Base-by-base conservation (phyloP, 768 basidiomycete genomes). In the Strobilomyces dryophilus region DNA sequence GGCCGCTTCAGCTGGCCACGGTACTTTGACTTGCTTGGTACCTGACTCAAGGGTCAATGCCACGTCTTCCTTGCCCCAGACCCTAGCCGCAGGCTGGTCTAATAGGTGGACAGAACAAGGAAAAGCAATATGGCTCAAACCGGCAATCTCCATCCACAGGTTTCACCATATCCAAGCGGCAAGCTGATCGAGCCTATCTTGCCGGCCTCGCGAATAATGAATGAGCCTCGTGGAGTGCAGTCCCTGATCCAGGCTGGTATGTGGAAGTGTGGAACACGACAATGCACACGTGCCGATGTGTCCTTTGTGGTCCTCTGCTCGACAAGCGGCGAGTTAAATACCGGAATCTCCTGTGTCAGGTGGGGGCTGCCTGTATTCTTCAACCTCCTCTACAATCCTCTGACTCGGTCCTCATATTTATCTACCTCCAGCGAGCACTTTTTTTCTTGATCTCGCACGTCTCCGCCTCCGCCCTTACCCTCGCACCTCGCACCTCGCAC, bases 301-400 rank as follows among this genome's bases (percentile, higher is more conserved):
- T 36, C 9, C 49, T 37, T 56, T 18, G 34, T 53, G 48, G 45
- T 52, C 26, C 34, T 44, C 39, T 24, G 45, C 51, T 42, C 12
- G 14, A 42, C 41, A 40, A 29, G 40, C 42, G 54, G 58, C 41
- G 46, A 57, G 63, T 66, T 66, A 66, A 66, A 65, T 66, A 66
- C 56, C 35, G 3, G 24, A 27, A 41, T 34, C 21, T 35, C 54
- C 45, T 18, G 41, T 34, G n/a, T 20, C 32, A 31, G 31, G 31
- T n/a, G 20, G 29, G 36, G 27, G 44, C 27, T 21, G 44, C 54
- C 56, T 37, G 42, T 52, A 31, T 41, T 14, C 36, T 18, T 24
- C 12, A 24, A 18, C 27, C 32, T 43, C 20, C 10, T 7, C 43
- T 48, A 8, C 32, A 35, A 36, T 34, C 48, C 41, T 47, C 53